Conservation (phyloP, 768 basidiomycete genomes). For the Hericium alpestre region DNA sequence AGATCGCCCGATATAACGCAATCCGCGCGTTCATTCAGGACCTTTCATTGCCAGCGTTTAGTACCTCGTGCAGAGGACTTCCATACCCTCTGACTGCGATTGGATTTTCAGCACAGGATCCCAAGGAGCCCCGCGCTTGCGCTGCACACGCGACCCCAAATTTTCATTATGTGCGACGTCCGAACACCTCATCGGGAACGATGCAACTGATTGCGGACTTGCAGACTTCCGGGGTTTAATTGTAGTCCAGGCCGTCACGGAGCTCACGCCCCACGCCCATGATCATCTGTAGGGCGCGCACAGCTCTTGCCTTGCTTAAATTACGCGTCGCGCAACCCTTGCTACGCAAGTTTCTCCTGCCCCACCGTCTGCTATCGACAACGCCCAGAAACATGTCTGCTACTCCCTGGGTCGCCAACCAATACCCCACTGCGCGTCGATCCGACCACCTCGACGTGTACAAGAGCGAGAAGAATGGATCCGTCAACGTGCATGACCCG, state of each 20-base stretch:
- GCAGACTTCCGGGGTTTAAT: too few species aligned
- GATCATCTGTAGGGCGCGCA: neutral
- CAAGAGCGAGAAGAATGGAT: slow-evolving; percentile 50
- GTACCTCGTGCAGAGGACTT: neutral
- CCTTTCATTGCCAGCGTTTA: neutral
- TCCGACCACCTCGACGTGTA: slow-evolving; percentile 61
- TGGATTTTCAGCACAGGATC: too few species aligned
- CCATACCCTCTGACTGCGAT: neutral
- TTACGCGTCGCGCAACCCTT: neutral
- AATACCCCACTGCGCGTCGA: slow-evolving; percentile 56
- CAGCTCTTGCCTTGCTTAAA: neutral
- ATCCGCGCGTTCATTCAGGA: neutral
- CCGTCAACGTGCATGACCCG: slow-evolving; percentile 57
- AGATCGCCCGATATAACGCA: neutral
- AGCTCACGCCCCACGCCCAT: neutral
- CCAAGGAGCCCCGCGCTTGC: too few species aligned
- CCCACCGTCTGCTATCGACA: neutral
- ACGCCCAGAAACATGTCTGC: slow-evolving; percentile 13
- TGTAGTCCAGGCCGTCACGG: too few species aligned
- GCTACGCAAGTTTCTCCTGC: neutral
- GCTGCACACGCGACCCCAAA: too few species aligned
- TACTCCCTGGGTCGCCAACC: slow-evolving; percentile 42
- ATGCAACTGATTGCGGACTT: too few species aligned
- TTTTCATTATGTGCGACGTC: too few species aligned
- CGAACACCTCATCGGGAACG: too few species aligned